Evolutionary conservation across 106 monocot species (phyloP).

Genomic region (Allium cepa): DNA sequence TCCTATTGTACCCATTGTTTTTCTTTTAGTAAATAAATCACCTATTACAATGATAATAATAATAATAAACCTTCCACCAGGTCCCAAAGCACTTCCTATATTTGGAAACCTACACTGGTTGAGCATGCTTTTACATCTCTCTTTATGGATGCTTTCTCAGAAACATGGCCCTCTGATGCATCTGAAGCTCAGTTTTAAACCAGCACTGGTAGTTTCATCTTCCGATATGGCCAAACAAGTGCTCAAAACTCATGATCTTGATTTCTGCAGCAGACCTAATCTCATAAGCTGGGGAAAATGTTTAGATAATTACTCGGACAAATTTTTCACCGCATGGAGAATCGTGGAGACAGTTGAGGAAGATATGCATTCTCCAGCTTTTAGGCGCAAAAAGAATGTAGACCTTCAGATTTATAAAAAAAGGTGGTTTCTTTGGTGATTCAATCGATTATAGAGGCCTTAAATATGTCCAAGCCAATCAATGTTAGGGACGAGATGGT

Average conservation of each 20-base stretch:
- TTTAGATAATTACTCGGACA: not conserved
- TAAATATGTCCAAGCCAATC: too few species aligned
- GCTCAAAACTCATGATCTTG: constrained; percentile 3
- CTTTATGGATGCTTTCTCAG: not conserved
- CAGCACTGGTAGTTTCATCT: not conserved
- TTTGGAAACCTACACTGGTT: constrained; percentile 6
- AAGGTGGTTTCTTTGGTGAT: too few species aligned
- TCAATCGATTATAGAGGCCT: too few species aligned
- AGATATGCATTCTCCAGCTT: too few species aligned
- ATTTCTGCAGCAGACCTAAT: not conserved
- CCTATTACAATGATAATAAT: too few species aligned
- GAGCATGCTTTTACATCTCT: not conserved
- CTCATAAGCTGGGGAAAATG: not conserved
- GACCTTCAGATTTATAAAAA: too few species aligned
- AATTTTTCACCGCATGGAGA: not conserved
- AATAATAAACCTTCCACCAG: too few species aligned
- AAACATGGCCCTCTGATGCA: not conserved
- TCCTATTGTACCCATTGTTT: too few species aligned
- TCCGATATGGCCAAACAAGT: not conserved
- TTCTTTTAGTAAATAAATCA: too few species aligned
- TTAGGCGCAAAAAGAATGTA: too few species aligned
- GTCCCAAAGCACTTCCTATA: not conserved
- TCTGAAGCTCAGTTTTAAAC: not conserved
- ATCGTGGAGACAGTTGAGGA: not conserved
- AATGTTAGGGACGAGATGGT: too few species aligned